Percentiles rank a stretch among this genome's conserved stretches.
phyloP scores from a whole-genome alignment of 73 alveolate species.

The Paramecium primaurelia region DNA sequence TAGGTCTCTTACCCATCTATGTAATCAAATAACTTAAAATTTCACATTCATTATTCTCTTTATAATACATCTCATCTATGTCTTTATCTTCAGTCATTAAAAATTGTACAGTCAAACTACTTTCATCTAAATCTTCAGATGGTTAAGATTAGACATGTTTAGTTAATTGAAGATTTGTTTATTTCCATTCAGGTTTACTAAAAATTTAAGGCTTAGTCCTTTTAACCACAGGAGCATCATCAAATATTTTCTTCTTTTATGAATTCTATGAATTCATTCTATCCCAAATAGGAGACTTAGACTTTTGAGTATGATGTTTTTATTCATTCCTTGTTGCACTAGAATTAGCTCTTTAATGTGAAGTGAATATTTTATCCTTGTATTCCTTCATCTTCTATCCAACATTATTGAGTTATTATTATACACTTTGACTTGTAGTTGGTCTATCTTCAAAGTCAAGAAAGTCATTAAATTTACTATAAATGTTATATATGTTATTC shows the following conservation, averaged over 20 bases:
- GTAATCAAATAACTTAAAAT: neutral
- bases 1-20: neutral
- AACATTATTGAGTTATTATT: neutral
- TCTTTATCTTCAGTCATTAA: neutral
- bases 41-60: conserved; percentile 21
- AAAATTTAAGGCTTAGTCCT: neutral
- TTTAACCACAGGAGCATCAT: neutral
- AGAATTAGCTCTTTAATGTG: neutral
- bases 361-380: conserved; percentile 4
- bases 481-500: conserved; percentile 29
- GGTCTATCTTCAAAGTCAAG: neutral
- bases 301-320: neutral
- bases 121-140: neutral
- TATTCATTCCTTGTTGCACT: neutral
- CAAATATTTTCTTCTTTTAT: neutral
- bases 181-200: neutral
- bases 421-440: neutral
- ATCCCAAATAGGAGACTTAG: neutral
- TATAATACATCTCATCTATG: conserved; percentile 32
- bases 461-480: conserved; percentile 9
- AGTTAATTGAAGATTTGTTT: neutral
- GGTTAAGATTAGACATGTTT: neutral
- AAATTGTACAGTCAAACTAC: neutral
- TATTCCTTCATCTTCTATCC: neutral
- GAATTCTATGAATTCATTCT: neutral